phyloP scores from a whole-genome alignment of 2,329 filamentous ascomycete genomes.

The Calycina marina region DNA sequence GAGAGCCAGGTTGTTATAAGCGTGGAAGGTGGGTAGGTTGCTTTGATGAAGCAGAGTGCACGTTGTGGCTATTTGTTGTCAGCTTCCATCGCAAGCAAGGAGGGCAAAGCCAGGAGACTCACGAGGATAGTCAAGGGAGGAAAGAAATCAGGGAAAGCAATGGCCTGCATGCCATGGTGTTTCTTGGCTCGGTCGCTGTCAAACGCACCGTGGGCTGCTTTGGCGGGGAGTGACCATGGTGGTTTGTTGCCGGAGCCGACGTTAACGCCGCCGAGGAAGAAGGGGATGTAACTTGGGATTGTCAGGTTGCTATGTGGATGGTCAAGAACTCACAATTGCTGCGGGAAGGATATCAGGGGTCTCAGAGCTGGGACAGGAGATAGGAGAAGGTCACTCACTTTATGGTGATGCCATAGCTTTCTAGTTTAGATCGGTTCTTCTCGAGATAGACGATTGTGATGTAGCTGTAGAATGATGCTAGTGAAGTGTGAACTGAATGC shows the following conservation, averaged over 20 bases:
- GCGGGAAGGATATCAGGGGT: background rate
- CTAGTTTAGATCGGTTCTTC: slow-evolving; percentile 37
- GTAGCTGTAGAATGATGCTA: slow-evolving; percentile 52
- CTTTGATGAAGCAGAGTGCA: slow-evolving; percentile 51
- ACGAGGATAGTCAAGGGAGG: slow-evolving; percentile 38
- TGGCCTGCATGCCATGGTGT: slow-evolving; percentile 31
- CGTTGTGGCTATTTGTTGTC: slow-evolving; percentile 40
- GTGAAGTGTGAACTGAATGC: background rate
- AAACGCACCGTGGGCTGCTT: slow-evolving; percentile 41
- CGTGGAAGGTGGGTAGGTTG: slow-evolving; percentile 30
- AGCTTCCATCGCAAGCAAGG: background rate
- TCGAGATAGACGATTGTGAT: slow-evolving; percentile 41
- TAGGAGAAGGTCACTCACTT: slow-evolving; percentile 47
- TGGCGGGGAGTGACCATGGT: slow-evolving; percentile 56
- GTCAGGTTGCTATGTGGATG: too few relatives aligned
- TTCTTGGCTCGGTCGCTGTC: slow-evolving; percentile 33
- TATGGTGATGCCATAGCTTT: slow-evolving; percentile 43
- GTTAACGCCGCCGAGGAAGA: slow-evolving; percentile 58
- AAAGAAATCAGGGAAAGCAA: slow-evolving; percentile 33
- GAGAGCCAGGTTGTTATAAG: slow-evolving; percentile 40
- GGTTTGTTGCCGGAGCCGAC: slow-evolving; percentile 51
- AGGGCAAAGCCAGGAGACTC: slow-evolving; percentile 25
- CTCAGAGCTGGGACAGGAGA: slow-evolving; percentile 2
- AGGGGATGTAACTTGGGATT: slow-evolving; percentile 46
- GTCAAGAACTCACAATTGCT: too few relatives aligned